phyloP scores from a whole-genome alignment of 805 yeast species.

The Candida koratica region DNA sequence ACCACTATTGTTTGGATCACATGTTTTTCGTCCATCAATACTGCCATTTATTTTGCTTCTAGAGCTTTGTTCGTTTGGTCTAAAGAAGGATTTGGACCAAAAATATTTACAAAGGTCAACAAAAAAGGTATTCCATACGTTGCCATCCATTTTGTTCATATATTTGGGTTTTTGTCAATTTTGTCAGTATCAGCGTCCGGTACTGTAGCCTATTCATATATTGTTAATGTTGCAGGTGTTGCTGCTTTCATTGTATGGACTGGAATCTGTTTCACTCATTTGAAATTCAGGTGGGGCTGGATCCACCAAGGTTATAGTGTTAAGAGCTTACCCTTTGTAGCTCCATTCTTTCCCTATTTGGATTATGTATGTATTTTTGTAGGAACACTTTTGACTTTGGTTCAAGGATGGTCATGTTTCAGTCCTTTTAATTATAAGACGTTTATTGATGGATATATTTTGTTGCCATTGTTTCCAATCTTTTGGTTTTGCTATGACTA shows the following conservation, averaged over 20 bases:
- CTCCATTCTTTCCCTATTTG: constrained; percentile 18
- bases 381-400: constrained; percentile 18
- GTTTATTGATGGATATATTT: constrained; percentile 20
- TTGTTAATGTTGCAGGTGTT: constrained; percentile 19
- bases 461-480: constrained; percentile 16
- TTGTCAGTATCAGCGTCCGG: constrained; percentile 17
- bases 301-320: constrained; percentile 14
- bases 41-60: constrained; percentile 25
- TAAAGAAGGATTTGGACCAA: constrained; percentile 36
- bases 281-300: constrained; percentile 21
- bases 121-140: constrained; percentile 32
- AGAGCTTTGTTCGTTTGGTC: constrained; percentile 36
- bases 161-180: constrained; percentile 19
- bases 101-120: constrained; percentile 27
- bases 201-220: constrained; percentile 18
- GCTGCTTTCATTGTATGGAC: constrained; percentile 23
- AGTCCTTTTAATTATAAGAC: constrained; percentile 19
- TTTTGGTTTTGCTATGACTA: constrained; percentile 19
- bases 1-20: constrained; percentile 39
- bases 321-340: constrained; percentile 16
- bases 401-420: constrained; percentile 23
- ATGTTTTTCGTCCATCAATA: constrained; percentile 39
- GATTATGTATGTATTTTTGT: constrained; percentile 15
- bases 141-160: constrained; percentile 19
- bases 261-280: constrained; percentile 18